Evolutionary conservation across 129 eudicot genomes (phyloP), one percentile per base, ranked within the genome.

Genomic region (Chrysanthemum makinoi): DNA sequence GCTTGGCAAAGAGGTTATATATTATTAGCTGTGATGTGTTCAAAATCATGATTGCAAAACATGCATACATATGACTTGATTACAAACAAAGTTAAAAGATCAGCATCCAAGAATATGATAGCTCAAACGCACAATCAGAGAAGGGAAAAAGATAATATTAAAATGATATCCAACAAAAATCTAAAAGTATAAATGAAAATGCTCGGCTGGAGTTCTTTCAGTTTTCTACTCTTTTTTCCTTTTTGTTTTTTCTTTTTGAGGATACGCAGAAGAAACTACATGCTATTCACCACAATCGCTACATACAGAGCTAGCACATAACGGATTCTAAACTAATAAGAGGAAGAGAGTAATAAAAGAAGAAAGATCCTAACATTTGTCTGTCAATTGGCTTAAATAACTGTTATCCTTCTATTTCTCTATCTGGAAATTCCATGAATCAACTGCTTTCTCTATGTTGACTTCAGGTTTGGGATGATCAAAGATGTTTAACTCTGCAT

Each of bases 241-340:
- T 46, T 2, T 3, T 47, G 17, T 48, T 24, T 54, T 71, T 62
- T 22, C 43, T 10, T 65, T 69, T 75, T 48, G 24, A 50, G 30
- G 65, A 46, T 77, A 70, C 16, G 73, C 44, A 79, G 69, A 67
- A 79, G 58, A 60, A 67, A 72, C 74, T 73, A 73, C 65, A 39
- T 58, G 71, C 75, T 79, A 73, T 67, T 68, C 75, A 60, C 74
- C 76, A 68, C 66, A 68, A 68, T 62, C 71, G 70, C 75, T 79
- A 73, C 62, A 67, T 80, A 80, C 83, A 80, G 48, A 77, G 30
- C 75, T 68, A 74, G 62, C 76, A 74, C 17, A 62, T 63, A 44
- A 74, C 72, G 54, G 66, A 77, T 18, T 50, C 61, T 61, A 80
- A 73, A 68, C 68, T 57, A 79, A 67, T 68, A 60, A 24, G 52